Base-by-base conservation (phyloP, 2,329 filamentous ascomycete genomes). In the Phialocephala subalpina region DNA sequence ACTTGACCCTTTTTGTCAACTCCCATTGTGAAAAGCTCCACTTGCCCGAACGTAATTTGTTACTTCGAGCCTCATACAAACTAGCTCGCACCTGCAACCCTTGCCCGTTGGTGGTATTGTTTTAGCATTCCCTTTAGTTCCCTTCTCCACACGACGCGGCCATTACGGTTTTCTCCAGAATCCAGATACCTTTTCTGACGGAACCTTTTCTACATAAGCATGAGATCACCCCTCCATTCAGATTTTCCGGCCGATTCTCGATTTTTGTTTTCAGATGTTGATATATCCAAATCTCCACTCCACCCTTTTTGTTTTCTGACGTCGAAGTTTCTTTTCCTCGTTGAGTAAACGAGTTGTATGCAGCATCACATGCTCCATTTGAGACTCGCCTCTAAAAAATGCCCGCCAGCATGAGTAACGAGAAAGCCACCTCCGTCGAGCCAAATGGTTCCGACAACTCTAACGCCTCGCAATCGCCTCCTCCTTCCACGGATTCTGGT, bases 221-320 rank as follows among this genome's bases (percentile, higher is more conserved):
- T 60, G 65, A 52, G 57, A 40, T 47, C 61, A 55, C 62, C 61
- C 64, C 65, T 59, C 64, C 64, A 40, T 36, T 25, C 40, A 58
- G 29, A 60, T 63, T 63, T 55, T 64, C 55, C 62, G 65, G 56
- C 64, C 61, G 60, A 42, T 61, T 45, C 12, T 16, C 33, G 8
- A 22, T 36, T 27, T 57, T 38, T 57, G n/a, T 35, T 35, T 38
- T 57, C 55, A 36, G 29, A 38, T 57, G 55, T 36, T 38, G 18
- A 14, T n/a, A 20, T 38, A 36, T 38, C 36, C 55, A 57, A 57
- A 53, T 53, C 53, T 58, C 53, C 40, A 36, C 53, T 62, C 60
- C 16, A 20, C 20, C 33, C 25, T 47, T 16, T 45, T 16, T 45
- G 36, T 42, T 36, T 56, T 20, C 16, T 12, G 36, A 29, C n/a